phyloP scores from a whole-genome alignment of 2,329 filamentous ascomycete species.

The Juglanconis juglandina region DNA sequence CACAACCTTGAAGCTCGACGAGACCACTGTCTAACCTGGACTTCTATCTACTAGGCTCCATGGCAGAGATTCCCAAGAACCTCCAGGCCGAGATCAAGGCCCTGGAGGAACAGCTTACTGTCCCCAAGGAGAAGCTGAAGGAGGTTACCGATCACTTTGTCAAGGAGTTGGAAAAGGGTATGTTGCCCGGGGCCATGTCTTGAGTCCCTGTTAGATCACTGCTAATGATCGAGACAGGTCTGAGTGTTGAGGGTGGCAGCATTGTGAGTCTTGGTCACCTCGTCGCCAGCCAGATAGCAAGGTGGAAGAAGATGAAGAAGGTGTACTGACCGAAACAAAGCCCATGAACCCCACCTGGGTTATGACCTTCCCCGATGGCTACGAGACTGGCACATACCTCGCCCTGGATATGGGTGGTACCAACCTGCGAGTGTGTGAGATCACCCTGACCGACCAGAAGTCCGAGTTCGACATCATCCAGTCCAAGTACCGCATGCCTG shows the following conservation, averaged over 20 bases:
- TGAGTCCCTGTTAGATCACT: background rate
- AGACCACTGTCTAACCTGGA: background rate
- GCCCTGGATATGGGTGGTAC: conserved; percentile 96
- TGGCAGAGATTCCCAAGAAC: conserved; percentile 85
- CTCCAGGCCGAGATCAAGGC: conserved; percentile 75
- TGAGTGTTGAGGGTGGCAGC: conserved; percentile 82
- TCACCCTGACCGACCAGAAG: conserved; percentile 80
- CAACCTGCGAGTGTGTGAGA: conserved; percentile 91
- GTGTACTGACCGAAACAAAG: conserved; percentile 40
- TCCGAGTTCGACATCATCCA: conserved; percentile 93
- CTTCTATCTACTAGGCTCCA: conserved; percentile 62
- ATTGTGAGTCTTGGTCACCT: conserved; percentile 64
- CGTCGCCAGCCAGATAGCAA: too few species aligned
- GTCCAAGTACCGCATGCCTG: conserved; percentile 92
- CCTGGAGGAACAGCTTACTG: conserved; percentile 79
- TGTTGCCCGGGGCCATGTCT: conserved; percentile 20
- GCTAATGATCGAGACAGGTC: conserved; percentile 48
- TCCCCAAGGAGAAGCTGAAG: conserved; percentile 78
- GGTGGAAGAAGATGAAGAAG: background rate
- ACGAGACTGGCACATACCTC: conserved; percentile 83
- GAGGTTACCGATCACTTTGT: conserved; percentile 87
- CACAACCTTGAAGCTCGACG: background rate
- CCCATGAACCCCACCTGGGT: conserved; percentile 99
- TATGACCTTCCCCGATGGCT: conserved; percentile 80
- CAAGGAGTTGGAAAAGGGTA: conserved; percentile 80